Percentiles rank a stretch among this genome's conserved stretches.
Conservation (phyloP, 352 stramenopile genomes). For the Peronospora farinosa region DNA sequence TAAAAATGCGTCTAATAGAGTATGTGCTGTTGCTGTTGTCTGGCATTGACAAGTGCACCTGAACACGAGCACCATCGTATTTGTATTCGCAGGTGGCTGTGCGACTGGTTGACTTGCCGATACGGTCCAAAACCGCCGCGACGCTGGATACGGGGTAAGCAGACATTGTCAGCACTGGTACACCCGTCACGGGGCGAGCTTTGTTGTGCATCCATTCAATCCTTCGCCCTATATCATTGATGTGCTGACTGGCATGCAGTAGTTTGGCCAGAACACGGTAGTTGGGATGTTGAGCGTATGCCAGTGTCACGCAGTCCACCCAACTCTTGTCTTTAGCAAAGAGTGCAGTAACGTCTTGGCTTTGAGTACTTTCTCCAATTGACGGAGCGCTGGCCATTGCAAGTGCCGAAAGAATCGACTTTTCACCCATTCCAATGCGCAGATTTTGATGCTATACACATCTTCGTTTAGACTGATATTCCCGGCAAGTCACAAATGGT, state of each 20-base stretch:
- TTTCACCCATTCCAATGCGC: constrained; percentile 75
- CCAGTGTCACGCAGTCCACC: constrained; percentile 54
- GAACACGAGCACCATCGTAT: constrained; percentile 76
- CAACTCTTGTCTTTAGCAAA: constrained; percentile 31
- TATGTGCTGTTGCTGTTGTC: background rate
- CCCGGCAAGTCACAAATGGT: background rate
- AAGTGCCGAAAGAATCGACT: constrained; percentile 67
- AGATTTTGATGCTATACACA: constrained; percentile 68
- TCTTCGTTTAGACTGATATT: constrained; percentile 3
- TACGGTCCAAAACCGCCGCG: constrained; percentile 37
- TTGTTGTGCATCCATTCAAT: constrained; percentile 30
- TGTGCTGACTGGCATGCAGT: constrained; percentile 28
- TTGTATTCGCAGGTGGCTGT: constrained; percentile 74
- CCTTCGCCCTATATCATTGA: constrained; percentile 20
- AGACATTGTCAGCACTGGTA: constrained; percentile 75
- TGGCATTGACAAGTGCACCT: constrained; percentile 49
- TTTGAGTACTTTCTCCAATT: background rate
- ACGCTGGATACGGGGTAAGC: constrained; percentile 68
- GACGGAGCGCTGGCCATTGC: constrained; percentile 34
- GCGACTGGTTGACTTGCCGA: constrained; percentile 30
- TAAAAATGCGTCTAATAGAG: constrained; percentile 54
- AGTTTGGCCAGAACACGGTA: constrained; percentile 46
- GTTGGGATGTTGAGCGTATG: constrained; percentile 66
- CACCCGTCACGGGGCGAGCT: constrained; percentile 37
- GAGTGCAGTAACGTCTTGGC: background rate